Conservation (phyloP, 768 basidiomycete genomes). For the Lepiota brunneoincarnata region DNA sequence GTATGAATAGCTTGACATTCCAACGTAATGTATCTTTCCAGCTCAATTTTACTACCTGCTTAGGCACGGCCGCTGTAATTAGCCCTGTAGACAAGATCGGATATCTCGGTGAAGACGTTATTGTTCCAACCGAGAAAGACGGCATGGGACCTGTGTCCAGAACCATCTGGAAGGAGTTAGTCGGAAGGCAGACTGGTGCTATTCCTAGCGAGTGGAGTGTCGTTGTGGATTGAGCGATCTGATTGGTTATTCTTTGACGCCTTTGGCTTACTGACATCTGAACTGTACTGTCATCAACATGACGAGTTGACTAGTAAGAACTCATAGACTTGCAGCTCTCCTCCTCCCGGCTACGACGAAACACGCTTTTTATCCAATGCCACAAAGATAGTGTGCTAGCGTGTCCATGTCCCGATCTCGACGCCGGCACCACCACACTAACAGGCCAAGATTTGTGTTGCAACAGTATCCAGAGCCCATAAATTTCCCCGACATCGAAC, state of each 20-base stretch:
- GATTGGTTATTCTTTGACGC: neutral
- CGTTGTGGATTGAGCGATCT: slow-evolving; percentile 22
- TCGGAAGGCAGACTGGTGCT: slow-evolving; percentile 76
- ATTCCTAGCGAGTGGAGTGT: slow-evolving; percentile 83
- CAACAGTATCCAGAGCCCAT: no score
- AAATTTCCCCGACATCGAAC: neutral
- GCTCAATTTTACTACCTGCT: slow-evolving; percentile 23
- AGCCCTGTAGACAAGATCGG: slow-evolving; percentile 73
- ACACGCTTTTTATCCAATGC: no score
- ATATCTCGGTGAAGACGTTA: slow-evolving; percentile 61
- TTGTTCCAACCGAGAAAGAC: slow-evolving; percentile 60
- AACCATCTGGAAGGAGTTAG: slow-evolving; percentile 68
- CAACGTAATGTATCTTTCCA: neutral
- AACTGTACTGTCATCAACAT: neutral
- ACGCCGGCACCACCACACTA: no score
- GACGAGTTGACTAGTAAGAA: no score
- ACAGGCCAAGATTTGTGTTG: no score
- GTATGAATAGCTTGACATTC: slow-evolving; percentile 31
- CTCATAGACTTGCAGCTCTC: no score
- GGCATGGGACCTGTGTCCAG: slow-evolving; percentile 82
- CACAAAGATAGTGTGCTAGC: no score
- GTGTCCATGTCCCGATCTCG: no score
- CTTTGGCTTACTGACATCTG: neutral
- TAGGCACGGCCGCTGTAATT: slow-evolving; percentile 79
- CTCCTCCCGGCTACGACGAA: no score